Evolutionary conservation across 2,329 filamentous ascomycete species (phyloP).

Genomic region (Colletotrichum melonis): DNA sequence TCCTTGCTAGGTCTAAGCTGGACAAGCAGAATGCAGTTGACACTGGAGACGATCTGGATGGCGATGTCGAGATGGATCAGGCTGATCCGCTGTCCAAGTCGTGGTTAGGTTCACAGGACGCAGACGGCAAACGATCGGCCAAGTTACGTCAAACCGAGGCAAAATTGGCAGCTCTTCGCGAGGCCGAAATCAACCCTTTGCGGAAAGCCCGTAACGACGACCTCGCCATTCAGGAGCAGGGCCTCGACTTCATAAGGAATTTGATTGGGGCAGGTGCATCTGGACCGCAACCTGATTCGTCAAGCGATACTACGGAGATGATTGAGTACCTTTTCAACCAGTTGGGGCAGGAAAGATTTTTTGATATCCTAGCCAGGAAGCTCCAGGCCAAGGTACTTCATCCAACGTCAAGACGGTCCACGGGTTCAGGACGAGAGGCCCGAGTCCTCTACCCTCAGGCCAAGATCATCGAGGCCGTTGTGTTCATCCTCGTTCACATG

Average conservation of each 20-base stretch:
- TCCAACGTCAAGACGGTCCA: slow-evolving; percentile 59
- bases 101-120: slow-evolving; percentile 35
- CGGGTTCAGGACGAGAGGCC: slow-evolving; percentile 48
- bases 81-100: slow-evolving; percentile 53
- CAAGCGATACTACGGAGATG: slow-evolving; percentile 72
- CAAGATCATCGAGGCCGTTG: slow-evolving; percentile 81
- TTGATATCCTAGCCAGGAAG: slow-evolving; percentile 84
- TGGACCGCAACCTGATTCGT: slow-evolving; percentile 61
- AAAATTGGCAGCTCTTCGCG: slow-evolving; percentile 64
- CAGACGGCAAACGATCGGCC: slow-evolving; percentile 45
- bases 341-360: slow-evolving; percentile 81
- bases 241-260: slow-evolving; percentile 89
- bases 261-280: slow-evolving; percentile 74
- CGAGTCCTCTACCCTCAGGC: slow-evolving; percentile 67
- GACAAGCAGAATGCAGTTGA: slow-evolving; percentile 39
- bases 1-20: slow-evolving; percentile 49
- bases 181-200: slow-evolving; percentile 75
- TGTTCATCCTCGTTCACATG: slow-evolving; percentile 88
- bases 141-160: slow-evolving; percentile 62
- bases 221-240: slow-evolving; percentile 89
- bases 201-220: slow-evolving; percentile 81
- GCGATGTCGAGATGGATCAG: slow-evolving; percentile 68
- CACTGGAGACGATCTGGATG: slow-evolving; percentile 59
- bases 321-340: slow-evolving; percentile 85
- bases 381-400: slow-evolving; percentile 71